Percentiles rank a stretch among this genome's conserved stretches.
These are phyloP conservation scores for Styphnolobium japonicum DNA, from an alignment of 306 rosid genomes.

Conservation along the genomic window DNA sequence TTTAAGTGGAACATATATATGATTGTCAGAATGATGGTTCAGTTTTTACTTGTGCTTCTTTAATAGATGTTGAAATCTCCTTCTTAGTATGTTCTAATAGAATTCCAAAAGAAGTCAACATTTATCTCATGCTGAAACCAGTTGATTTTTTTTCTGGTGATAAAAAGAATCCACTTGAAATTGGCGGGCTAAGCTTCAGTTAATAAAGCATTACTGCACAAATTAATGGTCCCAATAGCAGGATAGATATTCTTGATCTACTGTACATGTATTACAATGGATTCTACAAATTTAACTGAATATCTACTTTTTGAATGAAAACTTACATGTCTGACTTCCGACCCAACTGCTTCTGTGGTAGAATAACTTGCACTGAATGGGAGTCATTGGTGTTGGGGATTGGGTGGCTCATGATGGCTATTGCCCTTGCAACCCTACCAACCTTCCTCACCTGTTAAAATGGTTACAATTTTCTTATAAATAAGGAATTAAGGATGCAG, in stretches of 20 bases:
- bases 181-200: neutral
- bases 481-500: conserved; percentile 16
- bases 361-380: conserved; percentile 89
- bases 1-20: neutral
- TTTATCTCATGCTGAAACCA: neutral
- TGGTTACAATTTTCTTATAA: conserved; percentile 16
- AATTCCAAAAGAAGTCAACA: neutral
- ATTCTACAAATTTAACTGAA: neutral
- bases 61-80: neutral
- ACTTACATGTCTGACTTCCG: conserved; percentile 98
- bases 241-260: neutral
- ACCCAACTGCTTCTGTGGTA: conserved; percentile 96
- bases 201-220: neutral
- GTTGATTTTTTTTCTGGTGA: neutral
- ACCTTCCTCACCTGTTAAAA: conserved; percentile 87
- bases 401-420: conserved; percentile 95
- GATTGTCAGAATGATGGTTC: neutral
- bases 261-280: neutral
- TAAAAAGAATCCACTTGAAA: neutral
- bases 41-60: neutral
- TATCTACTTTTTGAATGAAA: neutral
- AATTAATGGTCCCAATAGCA: neutral
- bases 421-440: conserved; percentile 96
- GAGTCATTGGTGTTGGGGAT: conserved; percentile 85
- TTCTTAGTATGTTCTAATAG: neutral